Evolutionary conservation across 2,329 filamentous ascomycete species (phyloP), one percentile per base, ranked within the genome.

Genomic region (Alternaria gansuensis): DNA sequence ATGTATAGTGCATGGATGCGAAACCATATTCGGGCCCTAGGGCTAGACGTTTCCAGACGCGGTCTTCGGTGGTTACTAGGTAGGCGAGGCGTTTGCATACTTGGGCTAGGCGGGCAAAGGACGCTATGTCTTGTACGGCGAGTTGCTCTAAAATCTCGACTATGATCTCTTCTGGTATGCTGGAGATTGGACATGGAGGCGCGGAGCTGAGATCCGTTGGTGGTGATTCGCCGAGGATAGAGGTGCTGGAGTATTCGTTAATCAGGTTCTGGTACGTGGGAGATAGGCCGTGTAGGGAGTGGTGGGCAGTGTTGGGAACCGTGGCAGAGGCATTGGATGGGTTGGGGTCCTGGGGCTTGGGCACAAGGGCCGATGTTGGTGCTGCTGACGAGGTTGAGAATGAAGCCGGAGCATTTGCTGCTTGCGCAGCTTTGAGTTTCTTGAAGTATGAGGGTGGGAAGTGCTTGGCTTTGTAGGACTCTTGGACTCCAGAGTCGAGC

Each of bases 51-150:
- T 89, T 91, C 93, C 95, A 99, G 69, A 97, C 90, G 41, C 85
- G 85, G 69, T 97, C 90, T 75, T 98, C 93, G 5, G 90, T 91
- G 29, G 87, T 83, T 49, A 96, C 89, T 21, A 98, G 85, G 74
- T 90, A 97, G 23, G 94, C 93, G 41, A 98, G 81, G 13, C 90
- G 87, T 75, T 92, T 96, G 81, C 94, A 98, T 3, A 97, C 93
- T 63, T 89, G 86, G 0, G 92, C 85, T 14, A 93, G 82, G 24
- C 91, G 89, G 21, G 85, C 85, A 68, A 96, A 93, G 37, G 90
- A 87, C 3, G 89, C 90, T 0, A 96, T 84, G 65, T 99, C 95
- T 29, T 82, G 73, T 43, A 90, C 74, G 1, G 92, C 93, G 0
- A 95, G 79, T 58, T 92, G 86, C 9, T 81, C 82, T 13, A 98